Conservation (phyloP, 345 rosid genomes). For the Schrenkiella parvula region DNA sequence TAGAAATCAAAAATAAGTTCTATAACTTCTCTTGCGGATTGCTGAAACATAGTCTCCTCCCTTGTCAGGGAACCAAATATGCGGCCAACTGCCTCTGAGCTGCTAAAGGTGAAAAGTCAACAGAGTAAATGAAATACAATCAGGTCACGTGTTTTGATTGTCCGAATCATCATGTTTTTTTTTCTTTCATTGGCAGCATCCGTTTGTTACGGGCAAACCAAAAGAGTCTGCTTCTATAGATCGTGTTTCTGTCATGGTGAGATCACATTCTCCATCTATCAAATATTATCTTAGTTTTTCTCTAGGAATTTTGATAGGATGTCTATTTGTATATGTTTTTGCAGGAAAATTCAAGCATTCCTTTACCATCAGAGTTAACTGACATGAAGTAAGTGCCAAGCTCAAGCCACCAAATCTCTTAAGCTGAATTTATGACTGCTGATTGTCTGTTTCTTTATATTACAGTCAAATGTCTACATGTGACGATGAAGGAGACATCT, state of each 20-base stretch:
- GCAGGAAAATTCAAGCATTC: conserved; percentile 48
- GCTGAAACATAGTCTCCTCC: conserved; percentile 11
- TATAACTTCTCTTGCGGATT: not conserved
- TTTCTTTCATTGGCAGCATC: conserved; percentile 53
- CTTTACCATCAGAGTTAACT: conserved; percentile 17
- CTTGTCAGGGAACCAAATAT: conserved; percentile 71
- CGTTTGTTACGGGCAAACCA: conserved; percentile 56
- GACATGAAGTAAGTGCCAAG: conserved; percentile 41
- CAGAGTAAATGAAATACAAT: not conserved
- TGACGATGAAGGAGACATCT: conserved; percentile 40
- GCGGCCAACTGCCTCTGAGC: conserved; percentile 71
- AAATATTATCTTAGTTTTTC: not conserved
- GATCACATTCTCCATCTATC: conserved; percentile 24
- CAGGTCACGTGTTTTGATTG: not conserved
- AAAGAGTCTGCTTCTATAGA: conserved; percentile 33
- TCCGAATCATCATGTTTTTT: not conserved
- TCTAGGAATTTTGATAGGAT: not conserved
- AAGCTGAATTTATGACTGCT: not conserved
- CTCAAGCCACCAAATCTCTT: not conserved
- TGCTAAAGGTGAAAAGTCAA: conserved; percentile 55
- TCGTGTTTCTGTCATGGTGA: conserved; percentile 39
- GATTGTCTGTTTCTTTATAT: not conserved
- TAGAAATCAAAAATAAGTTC: not conserved
- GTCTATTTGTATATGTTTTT: not conserved
- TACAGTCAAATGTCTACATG: conserved; percentile 42